phyloP scores from a whole-genome alignment of 2,329 filamentous ascomycete species.

The Dactylellina cionopaga region DNA sequence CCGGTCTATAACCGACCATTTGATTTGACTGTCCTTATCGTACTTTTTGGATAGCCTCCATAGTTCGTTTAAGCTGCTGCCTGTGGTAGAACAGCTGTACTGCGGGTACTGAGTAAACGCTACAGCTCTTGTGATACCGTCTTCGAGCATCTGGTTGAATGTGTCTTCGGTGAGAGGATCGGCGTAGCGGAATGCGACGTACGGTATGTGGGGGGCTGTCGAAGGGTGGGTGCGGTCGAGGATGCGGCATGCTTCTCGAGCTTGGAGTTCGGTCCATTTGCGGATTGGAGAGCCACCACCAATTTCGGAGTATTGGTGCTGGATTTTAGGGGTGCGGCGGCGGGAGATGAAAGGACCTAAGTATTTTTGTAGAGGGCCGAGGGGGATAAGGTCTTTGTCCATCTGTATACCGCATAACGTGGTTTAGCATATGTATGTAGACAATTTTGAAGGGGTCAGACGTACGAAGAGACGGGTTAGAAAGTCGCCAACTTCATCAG shows the following conservation, averaged over 20 bases:
- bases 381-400: slow-evolving; percentile 93
- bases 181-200: slow-evolving; percentile 96
- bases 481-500: slow-evolving; percentile 87
- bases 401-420: no score
- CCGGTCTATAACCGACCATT: slow-evolving; percentile 97
- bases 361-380: slow-evolving; percentile 89
- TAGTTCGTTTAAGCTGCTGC: slow-evolving; percentile 92
- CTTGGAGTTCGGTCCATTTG: slow-evolving; percentile 97
- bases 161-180: slow-evolving; percentile 92
- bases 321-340: slow-evolving; percentile 91
- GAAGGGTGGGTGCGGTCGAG: slow-evolving; percentile 89
- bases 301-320: slow-evolving; percentile 94
- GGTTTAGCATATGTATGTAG: not conserved
- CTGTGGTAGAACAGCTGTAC: slow-evolving; percentile 97
- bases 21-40: slow-evolving; percentile 75
- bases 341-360: slow-evolving; percentile 86
- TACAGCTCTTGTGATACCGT: slow-evolving; percentile 93
- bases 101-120: slow-evolving; percentile 99
- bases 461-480: slow-evolving; percentile 89
- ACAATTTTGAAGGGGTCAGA: slow-evolving; percentile 40
- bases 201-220: slow-evolving; percentile 95
- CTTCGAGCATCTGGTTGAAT: slow-evolving; percentile 81
- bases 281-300: slow-evolving; percentile 97
- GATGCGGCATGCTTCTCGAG: slow-evolving; percentile 94
- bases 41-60: slow-evolving; percentile 89